Conservation (phyloP, 768 basidiomycete genomes). For the Saitozyma podzolica region DNA sequence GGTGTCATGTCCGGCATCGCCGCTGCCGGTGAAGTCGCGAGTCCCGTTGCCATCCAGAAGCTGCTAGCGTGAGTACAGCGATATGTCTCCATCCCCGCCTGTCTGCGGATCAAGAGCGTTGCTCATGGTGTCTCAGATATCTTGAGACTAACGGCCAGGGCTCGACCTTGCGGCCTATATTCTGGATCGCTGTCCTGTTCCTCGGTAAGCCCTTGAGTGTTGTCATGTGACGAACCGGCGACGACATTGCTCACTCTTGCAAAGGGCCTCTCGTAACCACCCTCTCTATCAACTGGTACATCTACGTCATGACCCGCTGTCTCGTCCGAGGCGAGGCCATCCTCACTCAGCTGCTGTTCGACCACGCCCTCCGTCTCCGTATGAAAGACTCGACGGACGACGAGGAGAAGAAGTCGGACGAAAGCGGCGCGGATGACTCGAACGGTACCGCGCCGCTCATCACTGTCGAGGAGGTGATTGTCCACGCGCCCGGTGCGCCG, state of each 20-base stretch:
- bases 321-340: slow-evolving; percentile 60
- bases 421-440: background rate
- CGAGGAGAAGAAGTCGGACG: slow-evolving; percentile 23
- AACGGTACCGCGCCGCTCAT: slow-evolving; percentile 7
- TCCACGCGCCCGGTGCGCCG: background rate
- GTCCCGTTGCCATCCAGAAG: slow-evolving; percentile 55
- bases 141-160: slow-evolving; percentile 61
- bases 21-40: slow-evolving; percentile 48
- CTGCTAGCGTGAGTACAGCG: slow-evolving; percentile 52
- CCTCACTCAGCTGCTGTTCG: slow-evolving; percentile 71
- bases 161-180: slow-evolving; percentile 64
- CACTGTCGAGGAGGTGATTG: slow-evolving; percentile 31
- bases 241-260: background rate
- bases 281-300: slow-evolving; percentile 61
- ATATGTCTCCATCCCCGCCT: background rate
- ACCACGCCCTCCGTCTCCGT: slow-evolving; percentile 73
- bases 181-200: slow-evolving; percentile 63
- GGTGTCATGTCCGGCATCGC: slow-evolving; percentile 30
- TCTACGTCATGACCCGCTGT: slow-evolving; percentile 54
- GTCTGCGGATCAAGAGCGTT: background rate
- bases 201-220: slow-evolving; percentile 37
- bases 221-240: background rate
- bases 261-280: slow-evolving; percentile 42
- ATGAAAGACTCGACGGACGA: slow-evolving; percentile 57
- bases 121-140: slow-evolving; percentile 41